Evolutionary conservation across 495 filamentous ascomycete genomes (phyloP), one percentile per base, ranked within the genome.

Genomic region (Talaromyces adpressus): DNA sequence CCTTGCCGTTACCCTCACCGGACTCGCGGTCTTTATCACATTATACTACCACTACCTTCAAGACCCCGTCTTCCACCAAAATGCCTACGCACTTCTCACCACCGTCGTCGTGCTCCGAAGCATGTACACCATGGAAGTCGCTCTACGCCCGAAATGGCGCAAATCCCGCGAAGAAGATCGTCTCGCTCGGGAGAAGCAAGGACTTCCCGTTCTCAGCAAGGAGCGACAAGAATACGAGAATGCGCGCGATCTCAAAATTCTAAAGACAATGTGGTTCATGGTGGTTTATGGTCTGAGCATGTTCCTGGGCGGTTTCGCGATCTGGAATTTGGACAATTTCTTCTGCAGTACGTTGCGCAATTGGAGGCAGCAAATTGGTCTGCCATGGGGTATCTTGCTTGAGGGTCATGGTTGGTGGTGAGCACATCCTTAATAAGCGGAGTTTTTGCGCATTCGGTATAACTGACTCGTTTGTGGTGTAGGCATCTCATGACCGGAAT

Each of bases 321-420:
- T 98, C 57, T 98, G 94, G 94, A 88, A 82, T 61, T 66, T 97
- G 67, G 94, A 98, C 68, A 97, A 91, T 63, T 71, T 80, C 59
- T 96, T 87, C 70, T 98, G 94, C 72, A 78, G 79, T 27, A 81
- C 76, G n/a, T 76, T 97, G 59, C 82, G 88, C 9, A 67, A 62
- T 12, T 92, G 88, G 85, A 85, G 93, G 65, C 85, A 87, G 61
- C 71, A 83, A 58, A 74, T 97, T 41, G 87, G 89, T 22, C 77
- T 98, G 49, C 94, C 94, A 0, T 98, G 94, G 94, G 91, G 93
- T 1, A 82, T 95, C 8, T 62, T 97, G 11, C 77, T 97, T 2
- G 94, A 98, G 74, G 93, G 92, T 0, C 94, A 98, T 79, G 94
- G 92, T 11, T 98, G 94, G 94, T 98, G 94, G 93, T 94, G 88